These are phyloP conservation scores for Gomphus sp. DNA, from an alignment of 1,284 basidiomycete genomes.

Conservation along the genomic window DNA sequence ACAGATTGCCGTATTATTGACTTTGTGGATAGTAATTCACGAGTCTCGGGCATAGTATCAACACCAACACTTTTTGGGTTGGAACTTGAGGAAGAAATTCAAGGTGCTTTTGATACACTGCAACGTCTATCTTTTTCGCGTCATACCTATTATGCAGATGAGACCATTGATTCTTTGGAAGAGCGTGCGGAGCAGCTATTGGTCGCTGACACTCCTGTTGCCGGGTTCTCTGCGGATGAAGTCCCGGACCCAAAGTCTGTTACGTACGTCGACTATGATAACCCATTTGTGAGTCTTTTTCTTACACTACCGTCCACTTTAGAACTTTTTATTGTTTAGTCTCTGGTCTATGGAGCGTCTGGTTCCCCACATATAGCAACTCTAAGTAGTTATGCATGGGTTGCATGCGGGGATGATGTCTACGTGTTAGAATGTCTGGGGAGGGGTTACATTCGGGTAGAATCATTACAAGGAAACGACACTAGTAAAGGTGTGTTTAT, in stretches of 20 bases:
- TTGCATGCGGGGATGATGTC: constrained; percentile 66
- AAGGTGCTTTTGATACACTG: constrained; percentile 35
- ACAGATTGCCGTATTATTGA: constrained; percentile 85
- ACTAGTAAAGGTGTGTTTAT: constrained; percentile 24
- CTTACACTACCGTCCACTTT: constrained; percentile 10
- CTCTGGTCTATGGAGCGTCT: constrained; percentile 42
- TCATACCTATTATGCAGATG: constrained; percentile 32
- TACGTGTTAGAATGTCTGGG: constrained; percentile 78
- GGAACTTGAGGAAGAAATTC: constrained; percentile 59
- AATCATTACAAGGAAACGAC: constrained; percentile 33
- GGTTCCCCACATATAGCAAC: constrained; percentile 44
- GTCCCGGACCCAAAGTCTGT: constrained; percentile 57
- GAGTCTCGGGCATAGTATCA: constrained; percentile 69
- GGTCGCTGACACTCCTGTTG: constrained; percentile 13
- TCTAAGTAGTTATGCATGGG: constrained; percentile 62
- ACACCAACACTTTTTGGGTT: constrained; percentile 85
- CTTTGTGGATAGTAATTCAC: constrained; percentile 73
- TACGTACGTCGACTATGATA: constrained; percentile 74
- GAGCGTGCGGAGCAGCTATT: constrained; percentile 13
- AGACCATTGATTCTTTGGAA: constrained; percentile 20
- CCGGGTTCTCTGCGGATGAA: constrained; percentile 18
- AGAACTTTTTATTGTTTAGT: not conserved
- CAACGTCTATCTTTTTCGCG: not conserved
- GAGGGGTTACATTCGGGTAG: constrained; percentile 67
- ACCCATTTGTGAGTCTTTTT: constrained; percentile 49